phyloP scores from a whole-genome alignment of 192 early-diverging fungal genomes.

The Backusella tuberculispora region DNA sequence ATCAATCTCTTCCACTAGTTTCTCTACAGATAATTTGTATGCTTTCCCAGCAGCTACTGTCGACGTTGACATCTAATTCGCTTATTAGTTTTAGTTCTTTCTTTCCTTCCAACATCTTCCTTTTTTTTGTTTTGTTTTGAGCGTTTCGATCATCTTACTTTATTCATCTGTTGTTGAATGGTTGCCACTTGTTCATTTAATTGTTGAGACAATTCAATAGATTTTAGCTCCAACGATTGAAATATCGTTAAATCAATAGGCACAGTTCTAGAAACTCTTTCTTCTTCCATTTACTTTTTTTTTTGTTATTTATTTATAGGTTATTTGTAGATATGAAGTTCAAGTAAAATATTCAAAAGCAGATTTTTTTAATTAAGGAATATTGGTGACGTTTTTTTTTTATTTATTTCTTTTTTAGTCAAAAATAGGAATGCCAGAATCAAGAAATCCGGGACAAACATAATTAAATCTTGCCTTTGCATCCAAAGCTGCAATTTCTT shows the following conservation, averaged over 20 bases:
- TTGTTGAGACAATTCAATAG: constrained; percentile 8
- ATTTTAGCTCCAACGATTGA: background rate
- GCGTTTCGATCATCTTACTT: background rate
- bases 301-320: too few relatives aligned
- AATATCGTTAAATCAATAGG: constrained; percentile 13
- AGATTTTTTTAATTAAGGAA: too few relatives aligned
- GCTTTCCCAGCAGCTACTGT: constrained; percentile 20
- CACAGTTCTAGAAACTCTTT: background rate
- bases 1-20: constrained; percentile 17
- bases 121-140: background rate
- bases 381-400: too few relatives aligned
- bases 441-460: background rate
- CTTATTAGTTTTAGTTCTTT: too few relatives aligned
- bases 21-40: constrained; percentile 25
- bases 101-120: too few relatives aligned
- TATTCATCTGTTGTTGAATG: constrained; percentile 13
- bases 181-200: constrained; percentile 9
- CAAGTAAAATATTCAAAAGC: too few relatives aligned
- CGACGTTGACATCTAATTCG: constrained; percentile 16
- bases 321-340: too few relatives aligned
- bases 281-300: background rate
- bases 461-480: constrained; percentile 50
- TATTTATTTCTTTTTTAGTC: background rate
- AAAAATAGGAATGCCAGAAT: background rate
- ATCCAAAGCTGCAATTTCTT: constrained; percentile 48